A percentile compares a stretch with the other conserved stretches of the same genome.
phyloP scores from a whole-genome alignment of 345 rosid genomes.

The Salix udensis region DNA sequence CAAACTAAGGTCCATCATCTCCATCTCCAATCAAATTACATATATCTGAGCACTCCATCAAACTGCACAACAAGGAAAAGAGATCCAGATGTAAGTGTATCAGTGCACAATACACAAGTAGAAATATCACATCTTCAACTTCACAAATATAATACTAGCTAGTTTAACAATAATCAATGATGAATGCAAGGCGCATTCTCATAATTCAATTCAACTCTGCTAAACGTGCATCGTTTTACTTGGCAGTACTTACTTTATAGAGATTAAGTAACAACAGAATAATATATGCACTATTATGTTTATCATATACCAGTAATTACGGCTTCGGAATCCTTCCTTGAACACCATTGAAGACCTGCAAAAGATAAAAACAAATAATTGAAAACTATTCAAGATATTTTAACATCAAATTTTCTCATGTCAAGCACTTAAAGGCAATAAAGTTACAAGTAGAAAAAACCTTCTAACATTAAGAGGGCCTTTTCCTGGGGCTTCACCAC shows the following conservation, averaged over 20 bases:
- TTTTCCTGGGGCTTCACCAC: slow-evolving; percentile 79
- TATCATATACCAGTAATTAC: slow-evolving; percentile 59
- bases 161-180: no score
- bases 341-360: slow-evolving; percentile 74
- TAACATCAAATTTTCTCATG: slow-evolving; percentile 42
- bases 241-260: not conserved
- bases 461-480: slow-evolving; percentile 79
- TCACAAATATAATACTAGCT: no score
- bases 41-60: slow-evolving; percentile 88
- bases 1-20: slow-evolving; percentile 60
- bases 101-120: no score
- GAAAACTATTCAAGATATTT: slow-evolving; percentile 40
- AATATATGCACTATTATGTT: not conserved
- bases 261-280: not conserved
- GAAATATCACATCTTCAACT: no score
- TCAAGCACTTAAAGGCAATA: slow-evolving; percentile 2
- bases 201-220: no score
- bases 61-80: slow-evolving; percentile 36
- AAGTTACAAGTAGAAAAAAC: slow-evolving; percentile 15
- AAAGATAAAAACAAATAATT: no score
- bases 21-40: slow-evolving; percentile 81
- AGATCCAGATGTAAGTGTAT: no score
- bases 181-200: no score
- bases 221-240: no score
- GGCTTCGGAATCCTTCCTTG: slow-evolving; percentile 86